Percentiles rank a stretch among this genome's conserved stretches.
Evolutionary conservation across 2,329 filamentous ascomycete genomes (phyloP).

Genomic region (Diaporthe australafricana): DNA sequence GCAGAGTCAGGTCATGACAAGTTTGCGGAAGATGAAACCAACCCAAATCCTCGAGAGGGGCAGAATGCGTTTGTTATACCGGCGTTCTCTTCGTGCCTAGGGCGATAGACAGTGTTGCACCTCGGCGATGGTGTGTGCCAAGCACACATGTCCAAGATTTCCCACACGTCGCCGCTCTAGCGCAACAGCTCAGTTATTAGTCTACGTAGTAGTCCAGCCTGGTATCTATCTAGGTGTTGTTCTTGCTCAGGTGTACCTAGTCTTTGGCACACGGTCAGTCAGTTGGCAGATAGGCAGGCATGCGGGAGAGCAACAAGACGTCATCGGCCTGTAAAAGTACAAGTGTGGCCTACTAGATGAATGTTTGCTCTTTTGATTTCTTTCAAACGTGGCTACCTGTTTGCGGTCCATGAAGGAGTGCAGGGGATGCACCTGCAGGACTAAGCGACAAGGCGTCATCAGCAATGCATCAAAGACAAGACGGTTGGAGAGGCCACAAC

Average conservation of each 20-base stretch:
- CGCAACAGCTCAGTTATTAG: not conserved
- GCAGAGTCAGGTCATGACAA: not conserved
- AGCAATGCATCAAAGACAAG: not conserved
- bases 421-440: not conserved
- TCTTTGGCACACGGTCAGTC: not conserved
- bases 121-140: constrained; percentile 15
- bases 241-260: not conserved
- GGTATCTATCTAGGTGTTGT: not conserved
- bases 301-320: constrained; percentile 1
- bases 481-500: not conserved
- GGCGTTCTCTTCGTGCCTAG: not conserved
- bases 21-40: not conserved
- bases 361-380: not conserved
- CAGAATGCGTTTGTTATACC: not conserved
- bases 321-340: not conserved
- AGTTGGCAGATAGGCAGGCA: not conserved
- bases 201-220: not conserved
- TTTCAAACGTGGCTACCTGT: constrained; percentile 5
- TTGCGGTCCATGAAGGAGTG: not conserved
- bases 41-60: not conserved
- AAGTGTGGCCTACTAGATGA: not conserved
- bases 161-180: not conserved
- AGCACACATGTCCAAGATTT: constrained; percentile 28
- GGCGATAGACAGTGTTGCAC: not conserved
- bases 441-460: constrained; percentile 2